Base-by-base conservation (phyloP, 176 grass and related monocot species). In the Carex kokanica region DNA sequence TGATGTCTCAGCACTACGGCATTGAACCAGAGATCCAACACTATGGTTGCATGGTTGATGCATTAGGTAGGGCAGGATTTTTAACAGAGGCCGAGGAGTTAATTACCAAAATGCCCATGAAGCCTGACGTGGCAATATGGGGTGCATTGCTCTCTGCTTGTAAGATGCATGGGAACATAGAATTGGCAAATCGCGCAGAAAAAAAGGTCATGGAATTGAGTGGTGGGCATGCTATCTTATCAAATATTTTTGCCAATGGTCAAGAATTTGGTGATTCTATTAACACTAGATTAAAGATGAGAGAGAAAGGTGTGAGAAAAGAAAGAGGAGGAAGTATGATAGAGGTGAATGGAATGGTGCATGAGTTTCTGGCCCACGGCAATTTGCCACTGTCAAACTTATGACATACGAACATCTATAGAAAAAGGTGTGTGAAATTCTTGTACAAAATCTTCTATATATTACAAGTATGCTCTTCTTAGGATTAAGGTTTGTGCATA, bases 321-420 rank as follows among this genome's bases (percentile, higher is more conserved):
- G 91, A 86, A 55, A 88, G 89, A 3, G 91, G 91, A 18, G 91
- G 89, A 52, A 97, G 94, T 84, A 78, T 93, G 91, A 97, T 97
- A 63, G 91, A 97, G 85, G 87, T 97, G 64, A 69, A 90, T 63
- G 94, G 91, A 24, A 70, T 87, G 20, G 87, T 86, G 17, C 87
- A 97, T 40, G 94, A 97, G 84, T 97, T 97, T 63, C 68, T 93
- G 14, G 81, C 81, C 45, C 72, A 78, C 38, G 86, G 86, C 4
- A 73, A 54, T 36, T 86, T 86, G 41, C 70, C 70, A 14, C 20
- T 15, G 10, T 73, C 68, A 5, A 40, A 47, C 38, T 45, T 8
- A 49, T 41, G 2, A n/a, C 38, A 45, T 10, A 45, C 3, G 0
- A 21, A 9, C 3, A 45, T 68, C 43, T 47, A 9, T 2, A 47